Base-by-base conservation (phyloP, 768 basidiomycete species). In the Strobilomyces confusus region DNA sequence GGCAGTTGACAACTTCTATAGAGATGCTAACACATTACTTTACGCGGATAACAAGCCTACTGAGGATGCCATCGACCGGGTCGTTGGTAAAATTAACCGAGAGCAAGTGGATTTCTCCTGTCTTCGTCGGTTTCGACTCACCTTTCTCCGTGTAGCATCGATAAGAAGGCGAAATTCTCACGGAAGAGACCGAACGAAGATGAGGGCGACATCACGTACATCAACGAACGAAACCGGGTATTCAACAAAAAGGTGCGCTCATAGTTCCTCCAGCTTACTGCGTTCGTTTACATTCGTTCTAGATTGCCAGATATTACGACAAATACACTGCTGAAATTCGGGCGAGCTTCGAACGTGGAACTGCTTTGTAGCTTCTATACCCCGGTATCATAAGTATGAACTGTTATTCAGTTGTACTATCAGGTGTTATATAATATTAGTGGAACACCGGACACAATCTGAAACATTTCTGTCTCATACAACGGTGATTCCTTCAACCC, bases 341-440 rank as follows among this genome's bases (percentile, higher is more conserved):
- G 45, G 93, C 92, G 22, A 98, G 93, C 72, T 98, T 98, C 78
- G 95, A 99, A 69, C 87, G 95, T 59, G 95, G 95, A 48, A 95
- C 95, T 9, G 94, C 95, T 29, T 72, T 98, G 42, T 95, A 73
- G 71, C n/a, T 33, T 44, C 3, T 60, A 54, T 58, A 54, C 53
- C 54, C 61, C 49, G 50, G 15, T 44, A 29, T 30, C 37, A 44
- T 36, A n/a, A n/a, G n/a, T n/a, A 17, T 29, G 2, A 17, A 14
- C 9, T 23, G 5, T 44, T 45, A 52, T 38, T 38, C 17, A 29
- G 22, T 52, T 60, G 53, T 60, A 62, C 42, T 14, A 38, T 33
- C 38, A 9, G 15, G 6, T 33, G 22, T 45, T 44, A 8, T 26
- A 26, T 26, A 26, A 4, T 4, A 26, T 26, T 26, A 26, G 26